Percentiles rank a stretch among this genome's conserved stretches.
Conservation (phyloP, 2,329 filamentous ascomycete genomes). For the Alternaria tenuissima region DNA sequence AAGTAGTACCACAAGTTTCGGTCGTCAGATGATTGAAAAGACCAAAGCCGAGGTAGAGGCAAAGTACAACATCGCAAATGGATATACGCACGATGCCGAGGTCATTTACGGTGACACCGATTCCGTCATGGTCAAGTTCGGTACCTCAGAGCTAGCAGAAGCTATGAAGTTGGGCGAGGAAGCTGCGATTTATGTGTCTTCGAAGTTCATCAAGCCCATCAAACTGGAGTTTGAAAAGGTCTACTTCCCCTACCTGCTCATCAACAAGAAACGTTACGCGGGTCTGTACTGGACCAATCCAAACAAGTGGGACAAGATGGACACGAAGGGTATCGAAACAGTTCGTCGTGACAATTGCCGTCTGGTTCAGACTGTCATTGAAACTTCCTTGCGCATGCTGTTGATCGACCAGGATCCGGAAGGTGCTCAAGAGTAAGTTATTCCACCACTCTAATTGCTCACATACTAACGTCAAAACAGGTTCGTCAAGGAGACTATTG, state of each 20-base stretch:
- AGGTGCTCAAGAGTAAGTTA: constrained; percentile 87
- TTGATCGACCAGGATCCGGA: constrained; percentile 90
- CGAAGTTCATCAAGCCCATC: constrained; percentile 94
- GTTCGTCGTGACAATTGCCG: constrained; percentile 96
- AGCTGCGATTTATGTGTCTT: constrained; percentile 85
- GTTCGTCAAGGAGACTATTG: constrained; percentile 95
- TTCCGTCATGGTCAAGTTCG: constrained; percentile 99
- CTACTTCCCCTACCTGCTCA: constrained; percentile 95
- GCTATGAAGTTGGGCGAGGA: constrained; percentile 97
- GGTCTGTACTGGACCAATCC: constrained; percentile 97
- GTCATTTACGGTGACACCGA: constrained; percentile 99
- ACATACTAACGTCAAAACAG: constrained; percentile 60
- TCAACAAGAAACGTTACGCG: constrained; percentile 99
- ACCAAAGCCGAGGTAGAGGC: constrained; percentile 95
- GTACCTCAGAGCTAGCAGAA: constrained; percentile 82
- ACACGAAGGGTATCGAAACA: constrained; percentile 98
- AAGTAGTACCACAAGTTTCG: constrained; percentile 95
- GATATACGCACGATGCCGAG: constrained; percentile 91
- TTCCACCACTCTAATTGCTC: constrained; percentile 31
- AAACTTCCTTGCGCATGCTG: constrained; percentile 94
- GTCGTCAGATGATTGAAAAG: constrained; percentile 98
- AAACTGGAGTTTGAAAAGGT: constrained; percentile 99
- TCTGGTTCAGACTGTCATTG: constrained; percentile 94
- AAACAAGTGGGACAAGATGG: constrained; percentile 98
- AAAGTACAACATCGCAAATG: constrained; percentile 90